Base-by-base conservation (phyloP, 192 early-diverging fungal genomes). In the Podila epicladia region DNA sequence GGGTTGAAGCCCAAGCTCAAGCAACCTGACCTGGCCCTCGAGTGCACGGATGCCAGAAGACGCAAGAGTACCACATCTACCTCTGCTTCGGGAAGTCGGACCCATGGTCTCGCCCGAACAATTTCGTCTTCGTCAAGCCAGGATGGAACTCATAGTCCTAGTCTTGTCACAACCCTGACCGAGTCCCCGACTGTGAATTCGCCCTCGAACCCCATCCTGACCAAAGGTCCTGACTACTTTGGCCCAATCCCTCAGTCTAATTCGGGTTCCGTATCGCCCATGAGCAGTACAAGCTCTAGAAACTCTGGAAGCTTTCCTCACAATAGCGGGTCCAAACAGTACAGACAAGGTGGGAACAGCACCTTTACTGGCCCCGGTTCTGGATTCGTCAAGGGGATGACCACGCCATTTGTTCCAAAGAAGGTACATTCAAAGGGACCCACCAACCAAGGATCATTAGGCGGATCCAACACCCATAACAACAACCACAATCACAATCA, bases 81-180 rank as follows among this genome's bases (percentile, higher is more conserved):
- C 29, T 71, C 77, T 6, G n/a, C 50, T 20, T 22, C n/a, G n/a
- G 50, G 55, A 62, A 29, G 60, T 55, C 2, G 48, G 31, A 68
- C 71, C n/a, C 31, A 70, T 1, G 55, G 66, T 19, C 37, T 80
- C 4, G 71, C 77, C 13, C 49, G 77, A 5, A 80, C 77, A 12
- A 60, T 73, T 7, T 80, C 77, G 2, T 68, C 77, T 8, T 73
- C 77, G 12, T 80, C 77, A 13, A 80, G 77, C 13, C 77, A 80
- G 62, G 77, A 80, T 60, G 77, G 77, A 49, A 72, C 72, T 58
- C 60, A 69, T 17, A 80, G 77, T 35, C 71, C 77, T 8, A 38
- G 38, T 35, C 55, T 69, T 2, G 62, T 48, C 20, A 24, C 37
- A 7, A 35, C 71, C 12, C 22, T 75, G 26, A 73, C 71, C n/a